Base-by-base conservation (phyloP, 139 green algal species). In the Ettlia oleoabundans region DNA sequence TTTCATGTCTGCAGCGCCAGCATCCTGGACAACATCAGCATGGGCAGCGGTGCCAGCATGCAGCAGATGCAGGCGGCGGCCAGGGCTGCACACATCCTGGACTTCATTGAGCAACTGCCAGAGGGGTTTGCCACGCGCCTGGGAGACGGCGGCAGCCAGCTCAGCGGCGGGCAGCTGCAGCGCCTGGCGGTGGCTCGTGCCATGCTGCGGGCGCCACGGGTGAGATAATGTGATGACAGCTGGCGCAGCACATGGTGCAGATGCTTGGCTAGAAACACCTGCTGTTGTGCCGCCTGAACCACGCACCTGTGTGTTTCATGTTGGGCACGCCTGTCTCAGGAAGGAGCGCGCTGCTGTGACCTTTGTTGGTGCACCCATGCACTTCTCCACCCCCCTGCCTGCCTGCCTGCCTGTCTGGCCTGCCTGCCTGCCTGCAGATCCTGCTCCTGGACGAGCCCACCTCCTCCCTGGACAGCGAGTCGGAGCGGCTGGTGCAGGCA, bases 161-260 rank as follows among this genome's bases (percentile, higher is more conserved):
- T 95, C 26, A 89, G 80, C 30, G 93, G 92, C 13, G 94, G 94
- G 19, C 94, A 98, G 88, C 92, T 94, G 77, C 94, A 97, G 86
- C 90, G 94, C 32, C 86, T 98, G 26, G 92, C 93, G 2, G 89
- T 98, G 19, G 94, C 94, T 0, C 88, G 94, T 2, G 94, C 94
- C 13, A 65, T 97, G 32, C 51, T 89, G 41, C 71, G 72, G 30
- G 73, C 91, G 66, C 84, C 90, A 28, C 85, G 81, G 53, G 86
- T 94, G 89, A 66, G 88, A 9, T 9, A 18, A 19, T 70, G 63
- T 3, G 26, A 10, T 7, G 24, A n/a, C n/a, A 9, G 67, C 7
- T 38, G 40, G 37, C 2, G 37, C 15, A 15, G 47, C 10, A 2
- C 66, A 26, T 32, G 64, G 32, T 41, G 32, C n/a, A n/a, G n/a